Evolutionary conservation across 495 filamentous ascomycete genomes (phyloP).

Genomic region (Penicillium tannophilum): DNA sequence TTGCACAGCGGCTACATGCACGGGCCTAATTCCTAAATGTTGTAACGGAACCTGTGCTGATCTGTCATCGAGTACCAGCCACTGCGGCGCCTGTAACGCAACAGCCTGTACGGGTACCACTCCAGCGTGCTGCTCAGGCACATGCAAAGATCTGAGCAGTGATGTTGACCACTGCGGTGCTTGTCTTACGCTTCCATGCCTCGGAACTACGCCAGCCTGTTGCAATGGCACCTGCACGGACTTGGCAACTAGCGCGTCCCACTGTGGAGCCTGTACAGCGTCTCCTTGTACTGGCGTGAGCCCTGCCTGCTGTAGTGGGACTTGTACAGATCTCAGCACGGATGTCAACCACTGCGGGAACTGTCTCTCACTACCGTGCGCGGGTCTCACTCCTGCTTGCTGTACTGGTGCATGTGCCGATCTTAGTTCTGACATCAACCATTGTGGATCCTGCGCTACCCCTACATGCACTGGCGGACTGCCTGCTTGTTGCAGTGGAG

Average conservation of each 20-base stretch:
- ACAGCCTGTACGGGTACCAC: constrained; percentile 12
- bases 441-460: constrained; percentile 20
- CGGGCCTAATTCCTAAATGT: constrained; percentile 18
- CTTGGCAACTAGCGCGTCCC: constrained; percentile 1
- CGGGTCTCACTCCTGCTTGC: constrained; percentile 15
- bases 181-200: constrained; percentile 12
- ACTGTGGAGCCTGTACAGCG: constrained; percentile 14
- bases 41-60: constrained; percentile 16
- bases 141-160: constrained; percentile 13
- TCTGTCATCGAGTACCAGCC: neutral
- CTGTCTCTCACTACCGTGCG: constrained; percentile 16
- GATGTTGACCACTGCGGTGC: constrained; percentile 16
- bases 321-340: constrained; percentile 16
- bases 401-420: constrained; percentile 19
- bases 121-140: constrained; percentile 20
- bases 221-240: constrained; percentile 18
- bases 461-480: constrained; percentile 12
- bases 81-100: constrained; percentile 15
- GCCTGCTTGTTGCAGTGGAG: constrained; percentile 20
- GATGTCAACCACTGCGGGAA: constrained; percentile 17
- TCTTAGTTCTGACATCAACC: constrained; percentile 7
- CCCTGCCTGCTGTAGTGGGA: constrained; percentile 22
- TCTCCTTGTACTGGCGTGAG: constrained; percentile 14
- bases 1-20: constrained; percentile 13
- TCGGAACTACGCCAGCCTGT: constrained; percentile 17